Evolutionary conservation across 306 rosid species (phyloP).

Genomic region (Cercis canadensis): DNA sequence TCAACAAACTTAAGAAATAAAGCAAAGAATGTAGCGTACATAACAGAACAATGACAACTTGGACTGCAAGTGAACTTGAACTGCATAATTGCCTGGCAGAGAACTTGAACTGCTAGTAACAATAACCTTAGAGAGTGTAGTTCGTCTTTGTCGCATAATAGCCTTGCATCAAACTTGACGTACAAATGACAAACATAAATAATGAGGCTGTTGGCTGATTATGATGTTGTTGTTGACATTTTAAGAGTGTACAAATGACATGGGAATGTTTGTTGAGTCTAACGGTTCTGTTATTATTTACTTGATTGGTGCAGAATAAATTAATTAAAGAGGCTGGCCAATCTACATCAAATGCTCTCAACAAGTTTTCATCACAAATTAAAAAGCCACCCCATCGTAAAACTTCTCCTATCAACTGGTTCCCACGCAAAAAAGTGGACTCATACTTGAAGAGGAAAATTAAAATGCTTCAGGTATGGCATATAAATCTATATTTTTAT

Average conservation of each 20-base stretch:
- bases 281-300: constrained; percentile 12
- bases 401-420: constrained; percentile 89
- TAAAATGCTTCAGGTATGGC: constrained; percentile 86
- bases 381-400: constrained; percentile 83
- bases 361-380: constrained; percentile 70
- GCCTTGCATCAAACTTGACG: constrained; percentile 13
- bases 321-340: constrained; percentile 57
- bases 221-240: constrained; percentile 10
- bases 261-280: constrained; percentile 10
- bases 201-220: constrained; percentile 6
- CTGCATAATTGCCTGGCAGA: too few relatives aligned
- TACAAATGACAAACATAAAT: not conserved
- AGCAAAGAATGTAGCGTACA: too few relatives aligned
- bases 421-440: constrained; percentile 82
- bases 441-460: constrained; percentile 88
- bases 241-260: not conserved
- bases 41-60: not conserved
- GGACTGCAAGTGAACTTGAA: not conserved
- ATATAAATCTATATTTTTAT: not conserved
- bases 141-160: not conserved
- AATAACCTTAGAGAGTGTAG: not conserved
- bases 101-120: not conserved
- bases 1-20: too few relatives aligned
- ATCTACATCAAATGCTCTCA: constrained; percentile 60
- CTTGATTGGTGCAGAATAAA: constrained; percentile 61